These are phyloP conservation scores for Aspergillus avenaceus DNA, from an alignment of 495 filamentous ascomycete genomes.

Conservation along the genomic window DNA sequence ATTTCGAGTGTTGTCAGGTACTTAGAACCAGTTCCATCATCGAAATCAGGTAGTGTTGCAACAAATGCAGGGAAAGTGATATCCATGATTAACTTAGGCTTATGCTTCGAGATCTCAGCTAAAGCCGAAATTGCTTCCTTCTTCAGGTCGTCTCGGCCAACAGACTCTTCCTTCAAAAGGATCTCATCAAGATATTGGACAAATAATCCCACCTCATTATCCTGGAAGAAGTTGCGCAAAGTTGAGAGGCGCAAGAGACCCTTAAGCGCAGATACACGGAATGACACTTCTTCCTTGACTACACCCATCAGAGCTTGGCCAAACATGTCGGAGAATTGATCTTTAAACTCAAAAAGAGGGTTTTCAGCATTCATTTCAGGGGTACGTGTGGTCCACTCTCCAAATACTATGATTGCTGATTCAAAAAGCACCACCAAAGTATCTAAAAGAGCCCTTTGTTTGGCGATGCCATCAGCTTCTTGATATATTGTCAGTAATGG, in stretches of 20 bases:
- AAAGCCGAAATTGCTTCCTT: conserved; percentile 62
- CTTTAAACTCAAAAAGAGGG: conserved; percentile 53
- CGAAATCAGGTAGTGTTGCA: conserved; percentile 61
- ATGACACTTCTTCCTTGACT: conserved; percentile 61
- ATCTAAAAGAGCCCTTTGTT: conserved; percentile 64
- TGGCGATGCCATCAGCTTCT: conserved; percentile 60
- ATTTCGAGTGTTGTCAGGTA: conserved; percentile 62
- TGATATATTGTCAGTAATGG: conserved; percentile 60
- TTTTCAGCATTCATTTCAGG: conserved; percentile 38
- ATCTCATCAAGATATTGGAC: conserved; percentile 65
- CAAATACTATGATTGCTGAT: conserved; percentile 54
- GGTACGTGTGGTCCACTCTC: conserved; percentile 48
- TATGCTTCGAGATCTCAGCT: conserved; percentile 60
- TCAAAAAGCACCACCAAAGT: conserved; percentile 56
- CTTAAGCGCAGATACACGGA: conserved; percentile 56
- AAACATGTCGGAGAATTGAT: conserved; percentile 57
- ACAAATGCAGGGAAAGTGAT: conserved; percentile 72
- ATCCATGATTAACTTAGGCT: conserved; percentile 63
- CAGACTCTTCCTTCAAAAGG: conserved; percentile 54
- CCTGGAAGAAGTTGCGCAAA: conserved; percentile 54
- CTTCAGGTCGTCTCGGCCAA: conserved; percentile 54
- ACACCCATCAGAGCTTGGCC: conserved; percentile 58
- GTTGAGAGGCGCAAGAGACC: conserved; percentile 55
- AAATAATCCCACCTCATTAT: conserved; percentile 59
- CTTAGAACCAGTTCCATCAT: conserved; percentile 32